Evolutionary conservation across 1,284 basidiomycete species (phyloP).

Genomic region (Trametes polyzona): DNA sequence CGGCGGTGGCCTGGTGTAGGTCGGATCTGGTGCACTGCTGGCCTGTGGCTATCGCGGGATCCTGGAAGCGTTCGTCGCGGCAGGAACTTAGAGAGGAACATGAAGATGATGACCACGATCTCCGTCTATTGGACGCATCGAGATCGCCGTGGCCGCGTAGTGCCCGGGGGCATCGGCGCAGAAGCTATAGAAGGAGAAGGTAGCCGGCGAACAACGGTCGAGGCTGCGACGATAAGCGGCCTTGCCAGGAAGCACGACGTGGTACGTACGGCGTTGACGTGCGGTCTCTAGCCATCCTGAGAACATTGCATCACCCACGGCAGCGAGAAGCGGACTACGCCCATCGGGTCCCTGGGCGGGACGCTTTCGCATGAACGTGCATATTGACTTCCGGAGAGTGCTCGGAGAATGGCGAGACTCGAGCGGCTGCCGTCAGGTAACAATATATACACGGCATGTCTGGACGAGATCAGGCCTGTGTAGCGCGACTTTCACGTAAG

Average conservation of each 20-base stretch:
- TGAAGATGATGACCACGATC: background rate
- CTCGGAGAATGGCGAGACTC: slow-evolving; percentile 7
- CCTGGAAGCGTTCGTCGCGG: background rate
- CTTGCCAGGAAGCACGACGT: background rate
- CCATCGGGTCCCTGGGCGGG: background rate
- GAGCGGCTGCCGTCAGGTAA: background rate
- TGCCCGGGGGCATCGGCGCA: slow-evolving; percentile 7
- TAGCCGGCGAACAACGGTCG: background rate
- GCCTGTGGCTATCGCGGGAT: background rate
- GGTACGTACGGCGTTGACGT: slow-evolving; percentile 2
- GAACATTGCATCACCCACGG: background rate
- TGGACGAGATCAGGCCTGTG: background rate
- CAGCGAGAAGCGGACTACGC: background rate
- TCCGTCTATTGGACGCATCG: background rate
- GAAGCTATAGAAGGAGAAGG: background rate
- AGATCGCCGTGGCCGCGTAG: slow-evolving; percentile 4
- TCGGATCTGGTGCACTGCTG: background rate
- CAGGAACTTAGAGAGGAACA: too few species aligned
- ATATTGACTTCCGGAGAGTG: slow-evolving; percentile 7
- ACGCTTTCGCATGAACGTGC: slow-evolving; percentile 4
- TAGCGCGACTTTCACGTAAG: slow-evolving; percentile 5
- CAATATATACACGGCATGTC: slow-evolving; percentile 5
- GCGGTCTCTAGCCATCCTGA: background rate
- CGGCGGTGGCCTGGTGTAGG: background rate
- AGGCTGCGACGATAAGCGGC: slow-evolving; percentile 5